A percentile compares a stretch with the other conserved stretches of the same genome.
phyloP scores from a whole-genome alignment of 2,329 filamentous ascomycete genomes.

The Pezicula carpinea region DNA sequence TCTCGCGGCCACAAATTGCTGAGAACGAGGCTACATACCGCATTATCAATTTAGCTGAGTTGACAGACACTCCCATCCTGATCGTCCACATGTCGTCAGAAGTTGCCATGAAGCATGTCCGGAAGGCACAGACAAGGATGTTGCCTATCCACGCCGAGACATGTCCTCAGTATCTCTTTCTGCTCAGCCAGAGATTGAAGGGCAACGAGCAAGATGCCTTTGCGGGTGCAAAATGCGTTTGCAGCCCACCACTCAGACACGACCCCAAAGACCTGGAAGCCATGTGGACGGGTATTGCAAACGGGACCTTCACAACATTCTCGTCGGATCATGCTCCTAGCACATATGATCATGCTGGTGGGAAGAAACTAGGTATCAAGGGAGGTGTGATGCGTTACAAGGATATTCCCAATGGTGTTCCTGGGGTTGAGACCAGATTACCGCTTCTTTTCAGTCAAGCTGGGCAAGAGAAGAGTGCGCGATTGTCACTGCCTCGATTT shows the following conservation, averaged over 20 bases:
- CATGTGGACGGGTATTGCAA: constrained; percentile 46
- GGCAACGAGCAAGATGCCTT: constrained; percentile 34
- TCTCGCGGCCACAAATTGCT: constrained; percentile 39
- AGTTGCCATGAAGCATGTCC: constrained; percentile 42
- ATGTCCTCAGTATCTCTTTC: constrained; percentile 53
- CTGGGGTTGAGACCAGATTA: constrained; percentile 19
- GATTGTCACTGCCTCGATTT: constrained; percentile 14
- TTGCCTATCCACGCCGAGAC: constrained; percentile 53
- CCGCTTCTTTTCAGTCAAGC: constrained; percentile 16
- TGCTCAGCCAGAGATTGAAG: constrained; percentile 43
- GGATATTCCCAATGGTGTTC: constrained; percentile 20
- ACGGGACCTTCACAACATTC: constrained; percentile 50
- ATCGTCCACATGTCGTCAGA: constrained; percentile 48
- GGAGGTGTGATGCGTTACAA: constrained; percentile 15
- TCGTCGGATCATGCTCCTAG: constrained; percentile 32
- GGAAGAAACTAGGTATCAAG: constrained; percentile 17
- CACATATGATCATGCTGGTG: constrained; percentile 16
- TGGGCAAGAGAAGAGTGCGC: constrained; percentile 8
- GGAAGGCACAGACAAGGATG: constrained; percentile 43
- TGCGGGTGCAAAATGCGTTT: constrained; percentile 50
- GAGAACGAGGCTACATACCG: constrained; percentile 46
- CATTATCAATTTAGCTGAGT: constrained; percentile 43
- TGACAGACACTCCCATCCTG: constrained; percentile 46
- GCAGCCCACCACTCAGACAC: constrained; percentile 45
- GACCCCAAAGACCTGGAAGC: constrained; percentile 42